phyloP scores from a whole-genome alignment of 306 rosid genomes.

The Dryas alaskensis region DNA sequence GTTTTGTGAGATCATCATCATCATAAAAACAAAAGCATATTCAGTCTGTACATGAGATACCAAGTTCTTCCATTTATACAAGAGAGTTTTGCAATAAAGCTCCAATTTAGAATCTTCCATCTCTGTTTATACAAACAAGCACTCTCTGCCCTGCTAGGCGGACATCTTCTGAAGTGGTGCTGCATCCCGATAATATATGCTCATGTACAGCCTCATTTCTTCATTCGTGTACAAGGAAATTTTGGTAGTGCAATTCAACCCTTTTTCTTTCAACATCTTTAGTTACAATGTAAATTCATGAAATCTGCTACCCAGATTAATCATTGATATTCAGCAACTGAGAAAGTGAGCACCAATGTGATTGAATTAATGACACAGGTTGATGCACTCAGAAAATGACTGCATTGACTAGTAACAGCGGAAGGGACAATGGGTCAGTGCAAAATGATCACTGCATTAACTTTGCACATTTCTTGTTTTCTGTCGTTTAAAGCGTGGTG shows the following conservation, averaged over 20 bases:
- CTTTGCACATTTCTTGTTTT: too few relatives aligned
- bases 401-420: too few relatives aligned
- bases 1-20: conserved; percentile 29
- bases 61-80: conserved; percentile 31
- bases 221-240: conserved; percentile 19
- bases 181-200: background rate
- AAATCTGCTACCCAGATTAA: background rate
- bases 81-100: conserved; percentile 43
- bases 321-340: background rate
- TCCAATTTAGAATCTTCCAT: background rate
- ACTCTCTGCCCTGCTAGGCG: background rate
- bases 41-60: conserved; percentile 50
- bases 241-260: conserved; percentile 6
- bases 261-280: background rate
- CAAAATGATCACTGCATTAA: too few relatives aligned
- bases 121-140: background rate
- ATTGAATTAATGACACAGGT: background rate
- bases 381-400: too few relatives aligned
- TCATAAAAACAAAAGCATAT: conserved; percentile 24
- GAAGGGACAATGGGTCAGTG: too few relatives aligned
- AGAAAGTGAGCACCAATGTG: background rate
- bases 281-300: conserved; percentile 11
- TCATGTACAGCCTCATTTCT: conserved; percentile 5
- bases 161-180: background rate
- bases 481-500: too few relatives aligned